Percentiles rank a stretch among this genome's conserved stretches.
These are phyloP conservation scores for Saccharata proteae DNA, from an alignment of 2,329 filamentous ascomycete species.

Conservation along the genomic window DNA sequence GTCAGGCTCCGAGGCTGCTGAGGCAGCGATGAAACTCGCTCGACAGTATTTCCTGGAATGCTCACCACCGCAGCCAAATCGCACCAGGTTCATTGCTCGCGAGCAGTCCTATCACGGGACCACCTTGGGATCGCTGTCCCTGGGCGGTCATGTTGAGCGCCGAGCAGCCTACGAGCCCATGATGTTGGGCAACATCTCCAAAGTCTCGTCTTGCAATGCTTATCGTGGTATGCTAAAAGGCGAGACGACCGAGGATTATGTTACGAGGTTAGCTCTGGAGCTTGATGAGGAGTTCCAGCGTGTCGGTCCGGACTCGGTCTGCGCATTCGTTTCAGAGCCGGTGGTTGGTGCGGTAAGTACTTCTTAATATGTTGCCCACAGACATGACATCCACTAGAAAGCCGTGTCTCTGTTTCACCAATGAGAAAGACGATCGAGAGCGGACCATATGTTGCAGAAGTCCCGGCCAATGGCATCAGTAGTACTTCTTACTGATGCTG, in stretches of 20 bases:
- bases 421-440: too few relatives aligned
- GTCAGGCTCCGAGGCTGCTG: conserved; percentile 54
- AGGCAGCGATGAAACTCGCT: conserved; percentile 55
- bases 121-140: conserved; percentile 53
- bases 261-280: conserved; percentile 48
- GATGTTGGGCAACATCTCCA: conserved; percentile 43
- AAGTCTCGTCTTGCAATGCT: conserved; percentile 54
- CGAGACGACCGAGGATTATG: conserved; percentile 49
- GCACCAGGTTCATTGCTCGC: conserved; percentile 52
- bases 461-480: too few relatives aligned
- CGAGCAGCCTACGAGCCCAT: conserved; percentile 50
- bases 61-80: conserved; percentile 36
- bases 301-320: conserved; percentile 53
- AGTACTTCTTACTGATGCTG: too few relatives aligned
- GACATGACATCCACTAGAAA: too few relatives aligned
- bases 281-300: conserved; percentile 54
- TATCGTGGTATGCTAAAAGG: conserved; percentile 44
- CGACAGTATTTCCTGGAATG: conserved; percentile 55
- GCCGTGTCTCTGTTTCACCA: too few relatives aligned
- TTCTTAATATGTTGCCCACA: too few relatives aligned
- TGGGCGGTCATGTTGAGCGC: conserved; percentile 50
- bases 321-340: conserved; percentile 62
- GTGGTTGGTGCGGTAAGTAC: conserved; percentile 54
- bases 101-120: conserved; percentile 58
- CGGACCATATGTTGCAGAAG: too few relatives aligned